Percentiles rank a stretch among this genome's conserved stretches.
Conservation (phyloP, 169 alveolate species). For the Cryptosporidium tyzzeri region DNA sequence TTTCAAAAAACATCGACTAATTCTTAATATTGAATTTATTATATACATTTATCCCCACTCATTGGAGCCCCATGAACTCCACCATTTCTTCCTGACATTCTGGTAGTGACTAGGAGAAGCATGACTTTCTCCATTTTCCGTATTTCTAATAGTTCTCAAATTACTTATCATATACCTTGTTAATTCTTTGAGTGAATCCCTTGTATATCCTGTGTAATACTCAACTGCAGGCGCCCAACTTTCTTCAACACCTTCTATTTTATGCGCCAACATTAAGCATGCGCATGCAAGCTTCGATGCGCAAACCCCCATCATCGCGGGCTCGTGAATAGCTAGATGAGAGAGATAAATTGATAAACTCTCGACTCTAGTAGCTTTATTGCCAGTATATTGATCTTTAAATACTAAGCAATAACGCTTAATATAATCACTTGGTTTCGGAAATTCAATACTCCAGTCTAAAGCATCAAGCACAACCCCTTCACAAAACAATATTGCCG, state of each 20-base stretch:
- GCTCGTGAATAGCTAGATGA: conserved; percentile 72
- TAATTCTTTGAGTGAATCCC: conserved; percentile 67
- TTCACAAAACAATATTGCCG: conserved; percentile 68
- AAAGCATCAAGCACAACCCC: conserved; percentile 70
- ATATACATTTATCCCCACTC: conserved; percentile 70
- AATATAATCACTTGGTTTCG: conserved; percentile 75
- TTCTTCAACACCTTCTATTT: conserved; percentile 74
- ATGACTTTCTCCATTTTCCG: conserved; percentile 73
- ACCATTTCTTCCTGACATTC: conserved; percentile 73
- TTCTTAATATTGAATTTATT: neutral
- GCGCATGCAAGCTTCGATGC: conserved; percentile 75
- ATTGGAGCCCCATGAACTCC: conserved; percentile 76
- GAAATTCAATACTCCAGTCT: conserved; percentile 73
- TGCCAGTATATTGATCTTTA: conserved; percentile 71
- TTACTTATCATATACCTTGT: conserved; percentile 75
- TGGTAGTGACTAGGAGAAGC: conserved; percentile 76
- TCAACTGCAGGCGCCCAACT: conserved; percentile 75
- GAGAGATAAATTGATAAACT: conserved; percentile 65
- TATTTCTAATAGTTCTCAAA: conserved; percentile 67
- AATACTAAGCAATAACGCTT: conserved; percentile 71
- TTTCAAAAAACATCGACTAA: conserved; percentile 15
- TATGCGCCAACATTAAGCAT: conserved; percentile 71
- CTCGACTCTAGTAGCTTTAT: conserved; percentile 65
- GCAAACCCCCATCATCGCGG: conserved; percentile 75
- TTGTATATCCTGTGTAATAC: conserved; percentile 64